Base-by-base conservation (phyloP, 139 green algal genomes). In the Chlorella sp. region DNA sequence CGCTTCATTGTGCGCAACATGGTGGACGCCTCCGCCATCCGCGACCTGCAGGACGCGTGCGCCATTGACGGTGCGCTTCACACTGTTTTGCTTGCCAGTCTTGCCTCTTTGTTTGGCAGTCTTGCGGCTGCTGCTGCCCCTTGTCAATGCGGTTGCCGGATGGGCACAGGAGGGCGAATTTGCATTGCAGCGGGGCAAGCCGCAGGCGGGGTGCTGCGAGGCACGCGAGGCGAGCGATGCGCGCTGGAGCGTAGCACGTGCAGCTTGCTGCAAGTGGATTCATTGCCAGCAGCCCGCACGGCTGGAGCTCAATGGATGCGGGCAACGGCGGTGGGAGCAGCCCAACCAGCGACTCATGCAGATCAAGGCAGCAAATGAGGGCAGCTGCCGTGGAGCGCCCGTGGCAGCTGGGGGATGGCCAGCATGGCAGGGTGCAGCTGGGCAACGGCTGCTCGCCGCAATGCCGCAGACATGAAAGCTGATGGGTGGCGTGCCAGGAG, bases 1-100 rank as follows among this genome's bases (percentile, higher is more conserved):
- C 94, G 98, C 77, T 99, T 99, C 94, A 97, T 99, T 40, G 98
- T 99, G 86, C 89, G 97, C 22, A 98, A 98, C 92, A 99, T 99
- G 80, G 98, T 99, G 88, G 98, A 99, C 88, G 97, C 97, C 53
- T 99, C 97, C 24, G 98, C 98, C 82, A 97, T 99, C 89, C 97
- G 98, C 88, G 98, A 99, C 94, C 97, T 99, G 84, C 97, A 99
- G 95, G 98, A 99, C 88, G 92, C 97, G 24, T 99, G 95, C 82
- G 94, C 97, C 83, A 93, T 98, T 75, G 97, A 98, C 71, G 94
- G 96, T 98, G 93, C 48, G 80, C 26, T 14, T 18, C 16, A 18
- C 40, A 1, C 11, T 26, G 0, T 11, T 80, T 34, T 80, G 42
- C 0, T 26, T 84, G 64, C 7, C 3, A n/a, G 24, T 30, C 24